A percentile compares a stretch with the other conserved stretches of the same genome.
Conservation (phyloP, 2,329 filamentous ascomycete genomes). For the Xenoacremonium recifei region DNA sequence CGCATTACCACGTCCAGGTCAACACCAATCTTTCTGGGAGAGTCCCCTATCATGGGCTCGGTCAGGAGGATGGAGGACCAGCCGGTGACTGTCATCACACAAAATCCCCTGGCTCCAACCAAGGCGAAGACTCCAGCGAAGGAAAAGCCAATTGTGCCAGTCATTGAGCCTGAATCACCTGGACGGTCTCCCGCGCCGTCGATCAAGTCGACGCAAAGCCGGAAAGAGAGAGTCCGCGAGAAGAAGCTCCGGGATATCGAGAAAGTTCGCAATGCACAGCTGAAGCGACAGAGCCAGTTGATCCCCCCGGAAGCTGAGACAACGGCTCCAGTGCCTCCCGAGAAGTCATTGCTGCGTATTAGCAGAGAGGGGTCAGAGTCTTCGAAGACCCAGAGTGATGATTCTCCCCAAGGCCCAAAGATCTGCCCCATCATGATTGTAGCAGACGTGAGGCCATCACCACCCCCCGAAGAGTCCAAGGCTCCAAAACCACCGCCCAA, state of each 20-base stretch:
- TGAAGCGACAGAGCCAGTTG: conserved; percentile 17
- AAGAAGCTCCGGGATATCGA: conserved; percentile 41
- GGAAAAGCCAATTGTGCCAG: too few species aligned
- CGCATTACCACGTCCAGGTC: background rate
- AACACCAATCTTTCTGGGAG: background rate
- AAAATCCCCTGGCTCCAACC: conserved; percentile 16
- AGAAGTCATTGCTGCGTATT: conserved; percentile 1
- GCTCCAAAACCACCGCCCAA: background rate
- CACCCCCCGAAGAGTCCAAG: conserved; percentile 14
- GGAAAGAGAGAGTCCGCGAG: conserved; percentile 38
- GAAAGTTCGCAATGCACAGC: conserved; percentile 24
- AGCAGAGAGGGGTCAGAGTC: conserved; percentile 1
- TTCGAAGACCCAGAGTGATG: conserved; percentile 13
- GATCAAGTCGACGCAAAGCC: conserved; percentile 26
- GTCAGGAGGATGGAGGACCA: conserved; percentile 9
- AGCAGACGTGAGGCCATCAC: conserved; percentile 33
- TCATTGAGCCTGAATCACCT: too few species aligned
- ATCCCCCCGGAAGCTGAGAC: background rate
- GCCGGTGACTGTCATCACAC: conserved; percentile 19
- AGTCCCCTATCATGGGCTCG: background rate
- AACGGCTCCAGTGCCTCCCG: conserved; percentile 2
- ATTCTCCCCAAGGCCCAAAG: conserved; percentile 18
- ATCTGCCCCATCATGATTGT: conserved; percentile 41
- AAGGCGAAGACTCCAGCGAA: conserved; percentile 7
- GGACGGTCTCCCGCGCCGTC: conserved; percentile 15